Conservation (phyloP, 805 yeast genomes). For the Pichia occidentalis region DNA sequence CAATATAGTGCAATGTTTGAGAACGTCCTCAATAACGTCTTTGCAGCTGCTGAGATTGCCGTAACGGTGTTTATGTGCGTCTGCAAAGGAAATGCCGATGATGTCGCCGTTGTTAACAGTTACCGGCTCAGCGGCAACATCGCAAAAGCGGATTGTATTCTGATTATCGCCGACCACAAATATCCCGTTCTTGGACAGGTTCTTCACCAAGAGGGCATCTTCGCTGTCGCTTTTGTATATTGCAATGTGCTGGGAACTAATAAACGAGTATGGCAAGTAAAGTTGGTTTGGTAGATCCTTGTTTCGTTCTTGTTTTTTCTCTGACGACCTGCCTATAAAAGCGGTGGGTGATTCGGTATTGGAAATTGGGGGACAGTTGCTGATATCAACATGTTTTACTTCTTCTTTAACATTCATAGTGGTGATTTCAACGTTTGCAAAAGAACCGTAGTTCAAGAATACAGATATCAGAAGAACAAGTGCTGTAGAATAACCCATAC, state of each 20-base stretch:
- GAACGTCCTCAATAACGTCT: constrained; percentile 2
- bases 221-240: not conserved
- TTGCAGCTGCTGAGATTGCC: not conserved
- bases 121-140: not conserved
- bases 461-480: no score
- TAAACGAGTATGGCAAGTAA: constrained; percentile 19
- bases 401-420: no score
- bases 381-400: not conserved
- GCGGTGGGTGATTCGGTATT: not conserved
- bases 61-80: constrained; percentile 1
- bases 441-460: no score
- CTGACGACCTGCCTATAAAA: constrained; percentile 24
- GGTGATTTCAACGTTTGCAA: no score
- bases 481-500: no score
- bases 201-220: constrained; percentile 2
- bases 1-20: constrained; percentile 2
- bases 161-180: not conserved
- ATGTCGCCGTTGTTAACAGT: constrained; percentile 6
- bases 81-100: constrained; percentile 2
- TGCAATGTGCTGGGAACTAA: constrained; percentile 23
- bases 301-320: constrained; percentile 8
- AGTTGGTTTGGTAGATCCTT: constrained; percentile 11
- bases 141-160: constrained; percentile 1
- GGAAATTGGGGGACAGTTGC: not conserved
- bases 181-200: constrained; percentile 12